Conservation (phyloP, 352 stramenopile genomes). For the Pythium dissimile region DNA sequence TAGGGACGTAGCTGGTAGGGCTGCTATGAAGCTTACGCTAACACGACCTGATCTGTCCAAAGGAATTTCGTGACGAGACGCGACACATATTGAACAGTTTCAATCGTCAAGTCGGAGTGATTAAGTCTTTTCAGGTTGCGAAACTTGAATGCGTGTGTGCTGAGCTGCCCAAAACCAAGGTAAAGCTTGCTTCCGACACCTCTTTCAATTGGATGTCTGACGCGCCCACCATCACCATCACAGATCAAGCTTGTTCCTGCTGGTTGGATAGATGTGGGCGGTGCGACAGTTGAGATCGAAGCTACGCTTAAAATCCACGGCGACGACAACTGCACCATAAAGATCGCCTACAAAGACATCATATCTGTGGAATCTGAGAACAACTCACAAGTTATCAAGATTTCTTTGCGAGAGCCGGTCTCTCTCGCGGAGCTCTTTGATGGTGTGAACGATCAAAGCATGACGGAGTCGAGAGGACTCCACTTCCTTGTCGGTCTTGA, state of each 20-base stretch:
- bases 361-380: background rate
- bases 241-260: conserved; percentile 7
- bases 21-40: no score
- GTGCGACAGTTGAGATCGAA: background rate
- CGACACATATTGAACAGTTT: conserved; percentile 30
- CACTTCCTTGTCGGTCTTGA: no score
- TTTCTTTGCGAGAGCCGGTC: background rate
- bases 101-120: conserved; percentile 25
- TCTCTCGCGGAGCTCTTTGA: no score
- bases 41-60: background rate
- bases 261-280: conserved; percentile 33
- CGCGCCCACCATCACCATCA: background rate
- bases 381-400: background rate
- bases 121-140: conserved; percentile 21
- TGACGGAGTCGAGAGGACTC: no score
- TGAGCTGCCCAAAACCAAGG: background rate
- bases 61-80: conserved; percentile 33
- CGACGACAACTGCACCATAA: background rate
- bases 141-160: background rate
- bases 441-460: no score
- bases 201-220: background rate
- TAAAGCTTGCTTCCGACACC: background rate
- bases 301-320: background rate
- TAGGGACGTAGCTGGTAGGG: no score
- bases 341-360: background rate